Base-by-base conservation (phyloP, 768 basidiomycete genomes). In the Boletus rex-veris region DNA sequence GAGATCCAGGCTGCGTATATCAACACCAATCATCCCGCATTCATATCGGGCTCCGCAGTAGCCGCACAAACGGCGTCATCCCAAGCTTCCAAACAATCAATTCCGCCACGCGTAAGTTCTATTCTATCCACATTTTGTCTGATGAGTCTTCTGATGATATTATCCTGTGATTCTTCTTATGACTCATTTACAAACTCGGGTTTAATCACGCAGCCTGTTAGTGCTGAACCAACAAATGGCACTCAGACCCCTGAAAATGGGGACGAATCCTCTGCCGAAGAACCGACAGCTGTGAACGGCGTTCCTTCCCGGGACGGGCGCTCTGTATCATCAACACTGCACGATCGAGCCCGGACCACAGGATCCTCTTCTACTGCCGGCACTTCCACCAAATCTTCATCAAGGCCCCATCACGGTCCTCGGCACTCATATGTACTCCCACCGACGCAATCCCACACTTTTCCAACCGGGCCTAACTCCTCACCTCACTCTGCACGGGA, bases 1-100 rank as follows among this genome's bases (percentile, higher is more conserved):
- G 84, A 88, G 62, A 99, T 99, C 45, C 97, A 99, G 71, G 93
- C 93, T 2, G 95, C 97, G 11, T 99, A 99, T 68, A 98, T 99
- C 78, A 99, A 99, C 71, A 98, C 95, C 52, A 98, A 98, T 70
- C 97, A 99, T 68, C 97, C 97, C 7, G 82, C 90, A 31, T 98
- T 98, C 72, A 86, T 95, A 52, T 78, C 87, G 18, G 88, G 90
- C 10, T 89, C 90, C 35, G 82, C 88, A 40, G 67, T 77, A 10
- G 81, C 83, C 54, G 78, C 83, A 48, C 78, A 82, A 59, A 76
- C 82, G 48, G 69, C 74, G 28, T 67, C 70, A 16, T 57, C 69
- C 24, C 64, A 77, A 70, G 61, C 65, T 24, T 75, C 80, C 42
- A 77, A 72, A 62, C 75, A 76, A 21, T 71, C 70, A 45, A 67